Evolutionary conservation across 495 filamentous ascomycete genomes (phyloP).

Genomic region (Extremus antarcticus): DNA sequence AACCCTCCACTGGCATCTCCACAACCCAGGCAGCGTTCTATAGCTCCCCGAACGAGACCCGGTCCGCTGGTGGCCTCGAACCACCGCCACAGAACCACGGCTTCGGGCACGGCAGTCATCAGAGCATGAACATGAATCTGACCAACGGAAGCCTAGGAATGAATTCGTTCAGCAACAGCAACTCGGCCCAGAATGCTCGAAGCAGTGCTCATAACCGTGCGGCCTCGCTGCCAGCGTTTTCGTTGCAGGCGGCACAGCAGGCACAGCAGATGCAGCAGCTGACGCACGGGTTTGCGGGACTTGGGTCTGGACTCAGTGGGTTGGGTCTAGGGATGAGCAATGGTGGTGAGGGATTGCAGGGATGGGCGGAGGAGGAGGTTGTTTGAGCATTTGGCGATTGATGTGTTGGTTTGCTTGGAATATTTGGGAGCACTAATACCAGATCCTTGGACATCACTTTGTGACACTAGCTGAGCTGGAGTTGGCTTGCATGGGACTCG

Average conservation of each 20-base stretch:
- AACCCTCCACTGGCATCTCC: constrained; percentile 40
- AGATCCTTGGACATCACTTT: background rate
- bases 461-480: background rate
- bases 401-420: background rate
- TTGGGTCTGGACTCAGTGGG: constrained; percentile 5
- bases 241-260: constrained; percentile 13
- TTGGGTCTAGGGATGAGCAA: background rate
- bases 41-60: constrained; percentile 34
- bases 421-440: background rate
- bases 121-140: constrained; percentile 40
- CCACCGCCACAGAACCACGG: constrained; percentile 32
- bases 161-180: background rate
- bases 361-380: constrained; percentile 37
- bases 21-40: constrained; percentile 33
- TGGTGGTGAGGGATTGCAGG: constrained; percentile 51
- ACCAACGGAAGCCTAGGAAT: constrained; percentile 29
- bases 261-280: constrained; percentile 16
- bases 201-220: constrained; percentile 8
- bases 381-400: background rate
- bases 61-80: constrained; percentile 7
- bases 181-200: background rate
- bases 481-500: too few relatives aligned
- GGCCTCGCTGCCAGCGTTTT: constrained; percentile 13
- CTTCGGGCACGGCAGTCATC: constrained; percentile 40
- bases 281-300: constrained; percentile 4